Conservation (phyloP, 371 early-diverging fungal genomes). For the Mortierella sp. region DNA sequence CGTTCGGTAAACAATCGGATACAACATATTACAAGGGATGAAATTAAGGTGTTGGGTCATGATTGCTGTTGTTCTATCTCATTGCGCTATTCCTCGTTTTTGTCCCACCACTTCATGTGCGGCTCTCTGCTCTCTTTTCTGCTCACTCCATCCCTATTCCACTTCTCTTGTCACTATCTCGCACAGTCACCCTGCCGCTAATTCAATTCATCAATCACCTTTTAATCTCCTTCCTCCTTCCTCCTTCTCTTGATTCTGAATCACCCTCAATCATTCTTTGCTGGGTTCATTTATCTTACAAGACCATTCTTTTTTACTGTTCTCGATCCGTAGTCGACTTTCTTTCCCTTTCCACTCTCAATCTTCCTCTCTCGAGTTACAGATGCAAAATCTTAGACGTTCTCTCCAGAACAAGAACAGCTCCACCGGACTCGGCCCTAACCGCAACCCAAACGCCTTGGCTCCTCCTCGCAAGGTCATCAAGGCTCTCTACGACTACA, state of each 20-base stretch:
- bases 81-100: background rate
- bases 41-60: no score
- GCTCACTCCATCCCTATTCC: background rate
- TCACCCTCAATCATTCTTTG: background rate
- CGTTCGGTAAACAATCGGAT: no score
- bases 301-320: background rate
- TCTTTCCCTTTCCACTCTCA: background rate
- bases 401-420: slow-evolving; percentile 44
- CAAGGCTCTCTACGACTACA: slow-evolving; percentile 83
- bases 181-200: background rate
- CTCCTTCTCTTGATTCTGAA: background rate
- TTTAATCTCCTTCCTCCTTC: background rate
- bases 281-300: background rate
- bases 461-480: slow-evolving; percentile 88
- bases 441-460: slow-evolving; percentile 38
- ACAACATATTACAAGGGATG: no score
- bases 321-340: background rate
- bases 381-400: slow-evolving; percentile 43
- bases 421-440: slow-evolving; percentile 31
- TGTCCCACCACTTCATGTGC: background rate
- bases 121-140: background rate
- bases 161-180: slow-evolving; percentile 1
- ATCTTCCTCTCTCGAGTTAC: background rate
- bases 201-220: background rate
- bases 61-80: no score